A percentile compares a stretch with the other conserved stretches of the same genome.
Conservation (phyloP, 2,329 filamentous ascomycete genomes). For the Plenodomus biglobosus region DNA sequence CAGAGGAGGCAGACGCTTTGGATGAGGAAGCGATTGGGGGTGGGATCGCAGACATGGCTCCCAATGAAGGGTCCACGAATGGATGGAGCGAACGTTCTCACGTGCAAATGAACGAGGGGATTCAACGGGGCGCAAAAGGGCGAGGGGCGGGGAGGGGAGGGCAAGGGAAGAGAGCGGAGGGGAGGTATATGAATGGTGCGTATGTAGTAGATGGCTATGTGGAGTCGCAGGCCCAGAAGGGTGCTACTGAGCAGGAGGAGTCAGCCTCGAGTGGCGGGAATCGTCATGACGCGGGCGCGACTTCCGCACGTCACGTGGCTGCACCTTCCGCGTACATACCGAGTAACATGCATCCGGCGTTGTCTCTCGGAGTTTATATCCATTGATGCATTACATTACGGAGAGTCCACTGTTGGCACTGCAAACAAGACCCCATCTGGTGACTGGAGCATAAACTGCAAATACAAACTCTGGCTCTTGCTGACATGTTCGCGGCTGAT, state of each 20-base stretch:
- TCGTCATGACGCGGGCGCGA: not conserved
- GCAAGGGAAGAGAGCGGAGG: not conserved
- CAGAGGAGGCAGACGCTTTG: constrained; percentile 44
- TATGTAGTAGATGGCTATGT: not conserved
- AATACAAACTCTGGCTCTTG: too few species aligned
- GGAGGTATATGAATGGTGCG: not conserved
- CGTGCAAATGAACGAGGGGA: not conserved
- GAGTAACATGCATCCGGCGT: not conserved
- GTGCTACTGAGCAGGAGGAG: not conserved
- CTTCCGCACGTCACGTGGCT: not conserved
- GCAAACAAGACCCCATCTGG: too few species aligned
- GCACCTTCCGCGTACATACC: not conserved
- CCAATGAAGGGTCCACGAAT: constrained; percentile 29
- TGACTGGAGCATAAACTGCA: too few species aligned
- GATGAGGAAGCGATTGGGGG: constrained; percentile 45
- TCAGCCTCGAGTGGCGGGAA: not conserved
- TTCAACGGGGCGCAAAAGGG: not conserved
- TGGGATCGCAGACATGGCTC: constrained; percentile 50
- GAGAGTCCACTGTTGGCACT: not conserved
- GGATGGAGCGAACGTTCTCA: constrained; percentile 10
- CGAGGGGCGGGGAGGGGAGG: not conserved
- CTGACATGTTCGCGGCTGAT: too few species aligned
- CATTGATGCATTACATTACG: too few species aligned
- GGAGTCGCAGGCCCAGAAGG: not conserved
- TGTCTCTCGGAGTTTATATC: not conserved